A percentile compares a stretch with the other conserved stretches of the same genome.
Conservation (phyloP, 148 eudicot species). For the Selenicereus undatus region DNA sequence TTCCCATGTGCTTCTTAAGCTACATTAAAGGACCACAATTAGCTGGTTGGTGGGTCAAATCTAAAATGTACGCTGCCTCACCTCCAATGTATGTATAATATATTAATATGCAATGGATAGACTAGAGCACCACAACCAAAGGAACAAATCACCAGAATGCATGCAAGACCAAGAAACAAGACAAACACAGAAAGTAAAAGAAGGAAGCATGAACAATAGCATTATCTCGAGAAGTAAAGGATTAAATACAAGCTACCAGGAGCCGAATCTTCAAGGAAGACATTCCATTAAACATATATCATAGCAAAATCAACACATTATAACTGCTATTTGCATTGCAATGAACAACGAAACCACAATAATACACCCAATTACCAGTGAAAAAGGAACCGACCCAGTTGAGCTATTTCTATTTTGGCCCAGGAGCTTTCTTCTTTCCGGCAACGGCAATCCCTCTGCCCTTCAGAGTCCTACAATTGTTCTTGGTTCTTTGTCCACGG, state of each 20-base stretch:
- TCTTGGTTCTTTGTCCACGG: constrained; percentile 60
- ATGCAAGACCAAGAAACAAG: neutral
- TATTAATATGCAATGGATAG: neutral
- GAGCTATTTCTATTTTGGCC: constrained; percentile 28
- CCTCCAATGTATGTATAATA: neutral
- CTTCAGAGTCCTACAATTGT: constrained; percentile 62
- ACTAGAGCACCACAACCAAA: neutral
- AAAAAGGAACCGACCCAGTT: constrained; percentile 2
- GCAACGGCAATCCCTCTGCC: constrained; percentile 49
- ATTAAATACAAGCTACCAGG: constrained; percentile 6
- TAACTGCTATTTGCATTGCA: constrained; percentile 6
- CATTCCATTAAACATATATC: neutral
- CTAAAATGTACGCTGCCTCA: neutral
- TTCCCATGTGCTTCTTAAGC: neutral
- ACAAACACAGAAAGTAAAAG: neutral
- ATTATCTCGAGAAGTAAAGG: neutral
- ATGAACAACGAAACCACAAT: neutral
- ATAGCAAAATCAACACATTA: neutral
- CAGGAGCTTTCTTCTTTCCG: constrained; percentile 66
- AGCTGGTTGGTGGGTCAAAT: neutral
- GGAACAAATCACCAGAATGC: neutral
- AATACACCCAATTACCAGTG: neutral
- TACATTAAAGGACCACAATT: neutral
- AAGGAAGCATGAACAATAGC: neutral
- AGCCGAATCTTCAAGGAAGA: neutral